Conservation (phyloP, 2,329 filamentous ascomycete species). For the Emydomyces testavorans region DNA sequence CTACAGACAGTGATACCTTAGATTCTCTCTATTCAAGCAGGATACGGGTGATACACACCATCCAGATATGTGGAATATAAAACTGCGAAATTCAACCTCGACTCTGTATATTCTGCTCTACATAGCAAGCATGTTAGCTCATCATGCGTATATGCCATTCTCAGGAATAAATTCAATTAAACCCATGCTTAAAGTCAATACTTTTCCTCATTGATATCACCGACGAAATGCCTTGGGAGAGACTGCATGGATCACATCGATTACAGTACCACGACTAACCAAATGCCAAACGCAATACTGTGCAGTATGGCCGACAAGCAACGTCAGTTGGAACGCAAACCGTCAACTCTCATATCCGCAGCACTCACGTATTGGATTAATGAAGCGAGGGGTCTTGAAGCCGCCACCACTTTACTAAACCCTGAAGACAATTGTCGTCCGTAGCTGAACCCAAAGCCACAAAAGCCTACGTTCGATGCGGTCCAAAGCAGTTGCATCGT, state of each 20-base stretch:
- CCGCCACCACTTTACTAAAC: background rate
- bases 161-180: too few species aligned
- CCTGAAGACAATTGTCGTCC: background rate
- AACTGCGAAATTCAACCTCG: too few species aligned
- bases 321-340: background rate
- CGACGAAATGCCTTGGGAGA: too few species aligned
- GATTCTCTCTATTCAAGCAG: too few species aligned
- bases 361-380: background rate
- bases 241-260: background rate
- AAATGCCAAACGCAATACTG: background rate
- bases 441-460: background rate
- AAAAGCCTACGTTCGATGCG: slow-evolving; percentile 2
- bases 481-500: background rate
- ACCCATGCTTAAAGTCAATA: too few species aligned
- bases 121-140: too few species aligned
- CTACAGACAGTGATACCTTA: too few species aligned
- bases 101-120: too few species aligned
- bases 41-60: too few species aligned
- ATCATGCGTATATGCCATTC: too few species aligned
- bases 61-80: too few species aligned
- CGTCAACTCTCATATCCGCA: background rate
- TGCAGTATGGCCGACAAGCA: background rate
- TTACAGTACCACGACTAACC: background rate
- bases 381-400: background rate
- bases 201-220: too few species aligned